phyloP scores from a whole-genome alignment of 768 basidiomycete genomes.

The Xerocomellus chrysenteron region DNA sequence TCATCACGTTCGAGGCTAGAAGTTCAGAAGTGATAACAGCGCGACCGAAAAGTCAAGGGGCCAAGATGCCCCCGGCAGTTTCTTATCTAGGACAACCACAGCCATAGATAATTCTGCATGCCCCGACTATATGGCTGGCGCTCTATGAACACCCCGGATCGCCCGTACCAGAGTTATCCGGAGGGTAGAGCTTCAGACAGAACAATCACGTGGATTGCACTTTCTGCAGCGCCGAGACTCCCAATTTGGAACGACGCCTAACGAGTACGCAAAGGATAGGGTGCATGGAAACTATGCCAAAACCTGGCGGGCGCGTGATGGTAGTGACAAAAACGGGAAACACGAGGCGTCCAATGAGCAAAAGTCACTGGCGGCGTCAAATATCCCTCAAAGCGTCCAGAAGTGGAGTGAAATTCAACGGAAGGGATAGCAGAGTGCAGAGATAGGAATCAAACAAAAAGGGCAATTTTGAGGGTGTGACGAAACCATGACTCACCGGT shows the following conservation, averaged over 20 bases:
- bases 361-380: not conserved
- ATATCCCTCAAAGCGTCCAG: not conserved
- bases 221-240: not conserved
- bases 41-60: not conserved
- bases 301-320: not conserved
- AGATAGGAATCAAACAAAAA: not conserved
- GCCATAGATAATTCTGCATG: not conserved
- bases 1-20: constrained; percentile 8
- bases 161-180: not conserved
- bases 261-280: not conserved
- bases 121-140: not conserved
- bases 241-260: not conserved
- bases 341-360: not conserved
- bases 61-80: not conserved
- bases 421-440: not conserved
- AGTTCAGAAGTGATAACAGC: constrained; percentile 4
- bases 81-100: not conserved
- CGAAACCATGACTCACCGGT: constrained; percentile 20
- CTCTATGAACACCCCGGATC: not conserved
- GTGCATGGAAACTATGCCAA: not conserved
- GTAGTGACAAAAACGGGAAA: not conserved
- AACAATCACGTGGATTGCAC: constrained; percentile 3
- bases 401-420: not conserved
- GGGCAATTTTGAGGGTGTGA: not conserved
- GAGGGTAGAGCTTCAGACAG: not conserved